Conservation (phyloP, 2,329 filamentous ascomycete genomes). For the Apiospora pterosperma region DNA sequence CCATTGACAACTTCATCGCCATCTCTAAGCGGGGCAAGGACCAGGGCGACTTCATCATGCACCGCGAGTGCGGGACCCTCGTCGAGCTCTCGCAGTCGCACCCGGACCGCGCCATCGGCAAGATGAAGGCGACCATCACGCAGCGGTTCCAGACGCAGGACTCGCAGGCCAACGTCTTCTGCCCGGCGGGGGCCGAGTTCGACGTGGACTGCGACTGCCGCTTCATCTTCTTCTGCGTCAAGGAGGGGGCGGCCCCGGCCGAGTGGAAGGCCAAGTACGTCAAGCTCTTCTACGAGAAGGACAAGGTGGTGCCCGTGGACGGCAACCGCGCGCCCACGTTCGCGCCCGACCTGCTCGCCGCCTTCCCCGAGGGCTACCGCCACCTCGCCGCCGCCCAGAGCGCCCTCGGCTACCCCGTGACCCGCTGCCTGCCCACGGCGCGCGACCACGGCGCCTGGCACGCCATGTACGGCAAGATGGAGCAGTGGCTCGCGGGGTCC, state of each 20-base stretch:
- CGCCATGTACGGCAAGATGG: slow-evolving; percentile 40
- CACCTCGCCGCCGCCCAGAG: slow-evolving; percentile 45
- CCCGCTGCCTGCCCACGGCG: slow-evolving; percentile 36
- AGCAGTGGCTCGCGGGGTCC: slow-evolving; percentile 34
- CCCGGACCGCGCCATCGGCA: slow-evolving; percentile 41
- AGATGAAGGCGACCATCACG: slow-evolving; percentile 53
- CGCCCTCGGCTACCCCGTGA: slow-evolving; percentile 41
- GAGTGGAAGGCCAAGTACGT: slow-evolving; percentile 40
- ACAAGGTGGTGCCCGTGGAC: slow-evolving; percentile 44
- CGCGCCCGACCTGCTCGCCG: slow-evolving; percentile 31
- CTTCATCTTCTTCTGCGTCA: slow-evolving; percentile 45
- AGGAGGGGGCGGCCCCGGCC: slow-evolving; percentile 16
- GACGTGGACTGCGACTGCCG: slow-evolving; percentile 50
- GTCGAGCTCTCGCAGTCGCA: slow-evolving; percentile 37
- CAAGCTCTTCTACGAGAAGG: slow-evolving; percentile 48
- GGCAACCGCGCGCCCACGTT: slow-evolving; percentile 36
- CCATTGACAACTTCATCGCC: slow-evolving; percentile 44
- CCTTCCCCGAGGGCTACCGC: slow-evolving; percentile 42
- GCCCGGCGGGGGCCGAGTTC: slow-evolving; percentile 31
- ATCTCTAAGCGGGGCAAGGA: slow-evolving; percentile 48
- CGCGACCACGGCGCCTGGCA: slow-evolving; percentile 30
- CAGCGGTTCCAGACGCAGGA: slow-evolving; percentile 38
- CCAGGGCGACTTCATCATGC: slow-evolving; percentile 53
- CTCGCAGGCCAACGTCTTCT: slow-evolving; percentile 11
- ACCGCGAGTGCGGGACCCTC: slow-evolving; percentile 48